Conservation (phyloP, 345 rosid genomes). For the Streptanthus diversifolius region DNA sequence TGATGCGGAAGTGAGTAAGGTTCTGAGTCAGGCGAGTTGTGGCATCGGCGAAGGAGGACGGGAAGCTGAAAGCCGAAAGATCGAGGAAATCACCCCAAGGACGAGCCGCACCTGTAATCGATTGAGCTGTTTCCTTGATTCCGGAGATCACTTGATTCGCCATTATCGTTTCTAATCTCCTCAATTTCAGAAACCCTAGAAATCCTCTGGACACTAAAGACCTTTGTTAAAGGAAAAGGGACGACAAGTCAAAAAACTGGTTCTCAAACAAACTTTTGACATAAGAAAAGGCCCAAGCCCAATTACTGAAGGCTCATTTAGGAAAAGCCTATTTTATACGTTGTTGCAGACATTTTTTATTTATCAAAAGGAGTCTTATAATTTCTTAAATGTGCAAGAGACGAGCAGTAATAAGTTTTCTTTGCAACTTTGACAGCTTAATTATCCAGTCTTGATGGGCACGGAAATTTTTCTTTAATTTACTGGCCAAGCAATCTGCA, state of each 20-base stretch:
- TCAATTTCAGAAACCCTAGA: slow-evolving; percentile 21
- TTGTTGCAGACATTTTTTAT: no score
- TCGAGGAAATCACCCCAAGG: slow-evolving; percentile 57
- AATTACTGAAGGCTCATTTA: background rate
- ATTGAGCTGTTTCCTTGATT: slow-evolving; percentile 46
- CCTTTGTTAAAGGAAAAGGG: no score
- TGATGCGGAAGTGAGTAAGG: slow-evolving; percentile 54
- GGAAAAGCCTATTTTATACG: no score
- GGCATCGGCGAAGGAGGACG: slow-evolving; percentile 49
- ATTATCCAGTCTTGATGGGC: no score
- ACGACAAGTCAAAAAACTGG: background rate
- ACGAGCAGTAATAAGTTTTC: no score
- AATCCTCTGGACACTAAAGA: no score
- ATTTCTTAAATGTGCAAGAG: no score
- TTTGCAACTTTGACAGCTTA: no score
- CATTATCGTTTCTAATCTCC: slow-evolving; percentile 8
- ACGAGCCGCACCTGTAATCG: slow-evolving; percentile 41
- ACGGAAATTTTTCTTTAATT: no score
- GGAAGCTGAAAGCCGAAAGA: slow-evolving; percentile 45
- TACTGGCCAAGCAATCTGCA: no score
- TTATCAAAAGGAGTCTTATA: no score
- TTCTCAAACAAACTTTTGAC: no score
- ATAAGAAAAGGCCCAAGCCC: background rate
- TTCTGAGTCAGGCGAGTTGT: slow-evolving; percentile 62
- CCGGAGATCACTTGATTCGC: slow-evolving; percentile 39